Evolutionary conservation across 2,329 filamentous ascomycete species (phyloP).

Genomic region (Botrytis sinoallii): DNA sequence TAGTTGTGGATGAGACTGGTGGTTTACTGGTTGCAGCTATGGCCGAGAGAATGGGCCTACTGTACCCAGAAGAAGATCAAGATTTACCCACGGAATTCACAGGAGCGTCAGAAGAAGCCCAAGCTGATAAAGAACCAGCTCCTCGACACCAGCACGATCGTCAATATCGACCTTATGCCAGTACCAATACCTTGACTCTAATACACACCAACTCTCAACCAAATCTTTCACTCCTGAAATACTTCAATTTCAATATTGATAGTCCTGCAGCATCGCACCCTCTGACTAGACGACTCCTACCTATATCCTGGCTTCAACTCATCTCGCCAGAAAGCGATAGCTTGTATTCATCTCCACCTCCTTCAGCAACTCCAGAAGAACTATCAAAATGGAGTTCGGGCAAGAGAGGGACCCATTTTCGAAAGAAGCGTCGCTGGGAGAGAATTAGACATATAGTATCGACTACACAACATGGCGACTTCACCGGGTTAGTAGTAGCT

Average conservation of each 20-base stretch:
- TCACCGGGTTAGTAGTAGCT: slow-evolving; percentile 79
- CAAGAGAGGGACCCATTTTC: slow-evolving; percentile 80
- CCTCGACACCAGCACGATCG: slow-evolving; percentile 15
- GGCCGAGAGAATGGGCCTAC: slow-evolving; percentile 67
- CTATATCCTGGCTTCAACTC: slow-evolving; percentile 89
- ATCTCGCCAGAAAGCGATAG: slow-evolving; percentile 72
- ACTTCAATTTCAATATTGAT: slow-evolving; percentile 79
- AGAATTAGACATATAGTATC: slow-evolving; percentile 70
- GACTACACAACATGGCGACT: slow-evolving; percentile 69
- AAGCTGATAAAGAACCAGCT: slow-evolving; percentile 15
- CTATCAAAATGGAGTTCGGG: slow-evolving; percentile 74
- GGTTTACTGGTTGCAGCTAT: slow-evolving; percentile 66
- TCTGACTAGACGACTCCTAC: slow-evolving; percentile 75
- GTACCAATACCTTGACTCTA: slow-evolving; percentile 70
- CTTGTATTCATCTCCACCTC: slow-evolving; percentile 66
- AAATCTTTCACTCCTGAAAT: slow-evolving; percentile 82
- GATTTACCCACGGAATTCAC: slow-evolving; percentile 9
- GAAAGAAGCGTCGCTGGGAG: slow-evolving; percentile 82
- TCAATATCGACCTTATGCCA: slow-evolving; percentile 28
- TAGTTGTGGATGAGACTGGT: slow-evolving; percentile 68
- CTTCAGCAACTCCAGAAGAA: slow-evolving; percentile 54
- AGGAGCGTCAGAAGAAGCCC: slow-evolving; percentile 13
- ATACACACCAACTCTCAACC: slow-evolving; percentile 81
- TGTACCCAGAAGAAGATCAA: slow-evolving; percentile 44
- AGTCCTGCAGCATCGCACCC: slow-evolving; percentile 61